phyloP scores from a whole-genome alignment of 306 rosid species.

The Quercus alba region DNA sequence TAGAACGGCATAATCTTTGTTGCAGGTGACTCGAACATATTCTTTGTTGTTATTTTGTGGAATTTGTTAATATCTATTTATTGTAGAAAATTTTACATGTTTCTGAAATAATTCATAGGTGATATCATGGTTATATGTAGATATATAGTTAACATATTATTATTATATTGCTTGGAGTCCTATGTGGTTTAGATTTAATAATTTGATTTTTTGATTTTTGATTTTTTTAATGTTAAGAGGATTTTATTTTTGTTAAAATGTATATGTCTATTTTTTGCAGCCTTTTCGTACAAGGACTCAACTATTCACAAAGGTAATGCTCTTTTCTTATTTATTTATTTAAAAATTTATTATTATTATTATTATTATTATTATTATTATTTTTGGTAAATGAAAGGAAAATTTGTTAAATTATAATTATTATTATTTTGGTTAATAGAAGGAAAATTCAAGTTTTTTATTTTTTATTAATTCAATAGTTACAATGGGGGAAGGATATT shows the following conservation, averaged over 20 bases:
- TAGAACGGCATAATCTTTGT: not conserved
- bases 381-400: too few species aligned
- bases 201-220: not conserved
- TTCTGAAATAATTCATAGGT: too few species aligned
- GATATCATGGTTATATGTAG: too few species aligned
- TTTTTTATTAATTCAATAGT: too few species aligned
- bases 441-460: too few species aligned
- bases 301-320: constrained; percentile 74
- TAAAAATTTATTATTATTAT: too few species aligned
- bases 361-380: too few species aligned
- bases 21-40: not conserved
- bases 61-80: not conserved
- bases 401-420: too few species aligned
- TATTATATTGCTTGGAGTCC: constrained; percentile 13
- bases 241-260: constrained; percentile 1
- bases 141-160: not conserved
- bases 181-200: constrained; percentile 10
- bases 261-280: constrained; percentile 48
- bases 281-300: constrained; percentile 82
- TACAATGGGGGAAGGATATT: too few species aligned
- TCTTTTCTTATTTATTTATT: not conserved
- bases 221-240: constrained; percentile 1
- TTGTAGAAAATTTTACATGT: not conserved
- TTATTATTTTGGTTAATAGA: too few species aligned
- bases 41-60: not conserved